Evolutionary conservation across 306 rosid species (phyloP), one percentile per base, ranked within the genome.

Genomic region (Pyrus betulifolia): DNA sequence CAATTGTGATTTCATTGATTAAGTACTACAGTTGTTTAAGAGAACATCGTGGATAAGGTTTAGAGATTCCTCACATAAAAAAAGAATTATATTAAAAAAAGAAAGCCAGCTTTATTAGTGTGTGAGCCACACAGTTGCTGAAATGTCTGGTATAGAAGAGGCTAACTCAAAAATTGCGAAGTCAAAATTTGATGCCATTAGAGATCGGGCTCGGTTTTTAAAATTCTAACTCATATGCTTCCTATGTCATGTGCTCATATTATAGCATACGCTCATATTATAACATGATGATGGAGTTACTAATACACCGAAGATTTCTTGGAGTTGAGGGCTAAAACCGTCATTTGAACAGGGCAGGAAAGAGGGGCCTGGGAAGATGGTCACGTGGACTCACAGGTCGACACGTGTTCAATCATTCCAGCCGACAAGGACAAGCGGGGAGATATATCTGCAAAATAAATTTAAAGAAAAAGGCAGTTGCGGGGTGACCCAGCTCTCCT

Each of bases 351-450:
- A 54, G 3, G 1, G 1, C 9, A 28, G 6, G 33, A 18, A 27
- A 61, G 75, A 3, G 18, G 75, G 55, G 65, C 21, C 11, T 78
- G 88, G 85, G 67, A 59, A 75, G 86, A 83, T 75, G 46, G 75
- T 79, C 57, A 58, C 30, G 76, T 68, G 87, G 71, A 45, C 75
- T 61, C 23, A 70, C 30, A 19, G 57, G 0, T 0, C 42, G 85
- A 70, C 91, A 86, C 94, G 88, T 86, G 86, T 84, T 52, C 51
- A 82, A 88, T 84, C 28, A 91, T 67, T 40, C 74, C 38, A 85
- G 77, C 90, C 88, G 91, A 89, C 93, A 88, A 79, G 42, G 90
- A 88, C 87, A 84, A 80, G 85, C 80, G 76, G 79, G 80, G 89
- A 78, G 91, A 91, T 86, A 84, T 84, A 83, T 81, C 75, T 86